These are phyloP conservation scores for Gossypium turneri DNA, from an alignment of 345 rosid species.

Conservation along the genomic window DNA sequence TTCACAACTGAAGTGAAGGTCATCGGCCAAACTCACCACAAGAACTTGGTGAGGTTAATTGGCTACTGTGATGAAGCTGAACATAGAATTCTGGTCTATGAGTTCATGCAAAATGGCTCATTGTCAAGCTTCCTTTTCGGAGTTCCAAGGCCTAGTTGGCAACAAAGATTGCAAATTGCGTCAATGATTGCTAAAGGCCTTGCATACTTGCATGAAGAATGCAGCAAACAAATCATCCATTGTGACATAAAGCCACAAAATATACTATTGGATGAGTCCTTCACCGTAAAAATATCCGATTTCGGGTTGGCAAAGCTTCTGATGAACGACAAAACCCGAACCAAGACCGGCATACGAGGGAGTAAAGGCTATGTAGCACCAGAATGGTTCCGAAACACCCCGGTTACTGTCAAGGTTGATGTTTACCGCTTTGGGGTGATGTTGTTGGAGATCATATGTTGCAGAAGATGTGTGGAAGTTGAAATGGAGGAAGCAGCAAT, in stretches of 20 bases:
- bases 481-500: conserved; percentile 19
- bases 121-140: background rate
- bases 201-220: conserved; percentile 44
- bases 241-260: too few species aligned
- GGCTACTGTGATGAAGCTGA: background rate
- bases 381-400: background rate
- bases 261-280: too few species aligned
- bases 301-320: too few species aligned
- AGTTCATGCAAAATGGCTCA: background rate
- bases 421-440: conserved; percentile 34
- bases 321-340: too few species aligned
- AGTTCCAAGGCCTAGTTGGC: background rate
- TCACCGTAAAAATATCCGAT: too few species aligned
- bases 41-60: background rate
- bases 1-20: background rate
- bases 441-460: conserved; percentile 27
- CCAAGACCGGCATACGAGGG: too few species aligned
- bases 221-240: conserved; percentile 25
- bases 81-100: background rate
- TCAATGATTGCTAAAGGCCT: conserved; percentile 44
- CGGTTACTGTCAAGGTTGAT: conserved; percentile 27
- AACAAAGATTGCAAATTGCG: conserved; percentile 23
- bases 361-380: conserved; percentile 18
- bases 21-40: background rate
- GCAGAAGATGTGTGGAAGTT: conserved; percentile 9